Evolutionary conservation across 164 flowering plant genomes (phyloP).

Genomic region (Kalanchoe fedtschenkoi): DNA sequence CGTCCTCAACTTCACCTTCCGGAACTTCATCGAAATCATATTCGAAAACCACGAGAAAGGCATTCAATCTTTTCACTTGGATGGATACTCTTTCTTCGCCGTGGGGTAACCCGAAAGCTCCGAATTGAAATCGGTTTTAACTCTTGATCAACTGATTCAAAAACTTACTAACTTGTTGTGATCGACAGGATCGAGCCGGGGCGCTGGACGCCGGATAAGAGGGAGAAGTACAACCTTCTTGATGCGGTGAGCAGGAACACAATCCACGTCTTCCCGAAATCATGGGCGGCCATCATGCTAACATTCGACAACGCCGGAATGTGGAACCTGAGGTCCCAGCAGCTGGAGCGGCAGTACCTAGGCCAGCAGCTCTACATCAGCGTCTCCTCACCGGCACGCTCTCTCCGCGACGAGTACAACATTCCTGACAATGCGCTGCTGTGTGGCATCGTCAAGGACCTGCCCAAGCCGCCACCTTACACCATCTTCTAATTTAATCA

Average conservation of each 20-base stretch:
- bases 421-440: conserved; percentile 7
- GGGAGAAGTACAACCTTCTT: conserved; percentile 9
- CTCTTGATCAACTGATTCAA: background rate
- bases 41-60: conserved; percentile 8
- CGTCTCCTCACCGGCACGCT: conserved; percentile 8
- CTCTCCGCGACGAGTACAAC: conserved; percentile 15
- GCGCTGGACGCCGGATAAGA: conserved; percentile 12
- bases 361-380: conserved; percentile 11
- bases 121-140: background rate
- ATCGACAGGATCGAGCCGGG: conserved; percentile 12
- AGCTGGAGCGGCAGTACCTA: conserved; percentile 4
- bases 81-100: no score
- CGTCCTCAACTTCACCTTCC: conserved; percentile 6
- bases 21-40: conserved; percentile 5
- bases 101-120: conserved; percentile 7
- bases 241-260: conserved; percentile 7
- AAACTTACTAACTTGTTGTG: background rate
- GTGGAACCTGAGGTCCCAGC: conserved; percentile 5
- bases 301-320: no score
- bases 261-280: conserved; percentile 6
- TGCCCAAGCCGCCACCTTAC: conserved; percentile 6
- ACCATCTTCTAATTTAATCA: no score
- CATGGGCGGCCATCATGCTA: no score
- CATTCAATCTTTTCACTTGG: conserved; percentile 6
- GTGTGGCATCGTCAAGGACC: conserved; percentile 12